These are phyloP conservation scores for Vigna reflexopilosa DNA, from an alignment of 306 rosid genomes.

Conservation along the genomic window DNA sequence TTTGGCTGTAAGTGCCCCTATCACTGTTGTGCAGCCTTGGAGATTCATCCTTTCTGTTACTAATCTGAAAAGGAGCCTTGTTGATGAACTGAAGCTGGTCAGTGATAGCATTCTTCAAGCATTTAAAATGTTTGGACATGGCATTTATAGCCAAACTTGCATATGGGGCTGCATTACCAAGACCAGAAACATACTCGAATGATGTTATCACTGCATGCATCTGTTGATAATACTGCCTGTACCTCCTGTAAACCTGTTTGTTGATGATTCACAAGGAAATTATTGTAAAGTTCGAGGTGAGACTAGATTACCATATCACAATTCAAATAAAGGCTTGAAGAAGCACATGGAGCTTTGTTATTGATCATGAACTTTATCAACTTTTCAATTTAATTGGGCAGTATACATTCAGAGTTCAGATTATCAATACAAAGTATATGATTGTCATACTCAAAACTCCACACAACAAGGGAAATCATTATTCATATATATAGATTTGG, in stretches of 20 bases:
- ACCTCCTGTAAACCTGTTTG: slow-evolving; percentile 75
- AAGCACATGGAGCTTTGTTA: neutral
- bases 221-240: slow-evolving; percentile 86
- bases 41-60: slow-evolving; percentile 55
- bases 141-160: slow-evolving; percentile 82
- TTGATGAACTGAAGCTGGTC: slow-evolving; percentile 74
- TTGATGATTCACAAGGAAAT: neutral
- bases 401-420: neutral
- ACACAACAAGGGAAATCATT: too few relatives aligned
- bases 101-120: slow-evolving; percentile 72
- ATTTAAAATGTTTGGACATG: slow-evolving; percentile 77
- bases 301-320: slow-evolving; percentile 15
- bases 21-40: slow-evolving; percentile 46
- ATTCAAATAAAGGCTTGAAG: neutral
- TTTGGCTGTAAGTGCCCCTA: slow-evolving; percentile 55
- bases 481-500: too few relatives aligned
- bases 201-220: slow-evolving; percentile 74
- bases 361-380: neutral
- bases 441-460: neutral
- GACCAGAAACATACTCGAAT: slow-evolving; percentile 84
- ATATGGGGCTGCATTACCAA: slow-evolving; percentile 79
- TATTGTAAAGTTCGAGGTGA: neutral
- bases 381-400: neutral
- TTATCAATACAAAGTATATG: neutral
- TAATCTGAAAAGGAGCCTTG: slow-evolving; percentile 48